Percentiles rank a stretch among this genome's conserved stretches.
Conservation (phyloP, 2,329 filamentous ascomycete genomes). For the Pezicula carpinea region DNA sequence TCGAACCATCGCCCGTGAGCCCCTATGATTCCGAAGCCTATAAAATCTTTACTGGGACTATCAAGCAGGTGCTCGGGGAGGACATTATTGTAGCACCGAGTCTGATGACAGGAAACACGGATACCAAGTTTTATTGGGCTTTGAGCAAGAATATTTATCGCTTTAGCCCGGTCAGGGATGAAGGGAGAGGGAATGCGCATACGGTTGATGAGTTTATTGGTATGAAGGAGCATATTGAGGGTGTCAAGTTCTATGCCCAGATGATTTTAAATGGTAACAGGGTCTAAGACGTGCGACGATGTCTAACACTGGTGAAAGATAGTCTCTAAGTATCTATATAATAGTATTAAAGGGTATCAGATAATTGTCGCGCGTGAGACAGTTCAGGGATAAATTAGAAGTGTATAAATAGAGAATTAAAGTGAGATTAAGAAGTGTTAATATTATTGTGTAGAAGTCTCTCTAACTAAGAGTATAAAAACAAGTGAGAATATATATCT, state of each 20-base stretch:
- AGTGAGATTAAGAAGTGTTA: too few relatives aligned
- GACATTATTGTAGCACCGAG: conserved; percentile 18
- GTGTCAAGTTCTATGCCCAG: conserved; percentile 31
- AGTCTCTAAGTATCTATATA: too few relatives aligned
- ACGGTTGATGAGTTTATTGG: conserved; percentile 35
- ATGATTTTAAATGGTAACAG: conserved; percentile 16
- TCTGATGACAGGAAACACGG: conserved; percentile 21
- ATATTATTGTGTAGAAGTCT: too few relatives aligned
- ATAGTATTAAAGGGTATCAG: too few relatives aligned
- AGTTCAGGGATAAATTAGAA: too few relatives aligned
- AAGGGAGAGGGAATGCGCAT: conserved; percentile 28
- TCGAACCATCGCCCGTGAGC: conserved; percentile 32
- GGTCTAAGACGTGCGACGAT: too few relatives aligned
- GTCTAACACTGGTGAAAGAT: too few relatives aligned
- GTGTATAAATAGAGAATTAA: too few relatives aligned
- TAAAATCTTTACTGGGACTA: conserved; percentile 16
- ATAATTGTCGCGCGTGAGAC: too few relatives aligned
- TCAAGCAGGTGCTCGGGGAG: conserved; percentile 14
- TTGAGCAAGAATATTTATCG: conserved; percentile 35
- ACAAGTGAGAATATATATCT: too few relatives aligned
- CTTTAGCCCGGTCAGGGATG: conserved; percentile 33
- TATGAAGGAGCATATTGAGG: conserved; percentile 35
- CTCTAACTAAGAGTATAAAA: too few relatives aligned
- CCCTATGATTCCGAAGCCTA: conserved; percentile 26
- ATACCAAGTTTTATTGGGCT: conserved; percentile 25